Evolutionary conservation across 352 stramenopile species (phyloP).

Genomic region (Pythium grandisporangium): DNA sequence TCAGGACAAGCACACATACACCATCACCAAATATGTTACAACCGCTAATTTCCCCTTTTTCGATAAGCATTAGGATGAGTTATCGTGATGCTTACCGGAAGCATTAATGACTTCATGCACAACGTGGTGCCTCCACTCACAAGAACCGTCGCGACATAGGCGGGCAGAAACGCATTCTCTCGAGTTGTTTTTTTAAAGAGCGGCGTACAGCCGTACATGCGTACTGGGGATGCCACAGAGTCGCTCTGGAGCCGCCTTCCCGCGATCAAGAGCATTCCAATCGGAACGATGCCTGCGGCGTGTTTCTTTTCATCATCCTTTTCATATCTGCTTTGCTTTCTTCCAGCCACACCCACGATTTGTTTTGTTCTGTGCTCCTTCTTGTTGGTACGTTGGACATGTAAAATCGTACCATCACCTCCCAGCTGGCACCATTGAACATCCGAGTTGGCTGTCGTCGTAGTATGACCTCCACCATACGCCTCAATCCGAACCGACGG

Average conservation of each 20-base stretch:
- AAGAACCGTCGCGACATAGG: constrained; percentile 47
- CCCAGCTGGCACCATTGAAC: constrained; percentile 76
- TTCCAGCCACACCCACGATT: too few relatives aligned
- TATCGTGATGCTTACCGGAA: too few relatives aligned
- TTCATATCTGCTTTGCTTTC: too few relatives aligned
- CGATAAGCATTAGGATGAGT: too few relatives aligned
- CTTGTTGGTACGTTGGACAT: constrained; percentile 9
- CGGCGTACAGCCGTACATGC: constrained; percentile 70
- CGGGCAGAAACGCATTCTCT: constrained; percentile 40
- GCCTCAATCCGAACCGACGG: constrained; percentile 12
- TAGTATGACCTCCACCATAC: constrained; percentile 11
- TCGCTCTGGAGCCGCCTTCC: constrained; percentile 36
- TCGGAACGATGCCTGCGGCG: background rate
- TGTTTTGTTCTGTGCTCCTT: too few relatives aligned
- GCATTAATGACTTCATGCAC: too few relatives aligned
- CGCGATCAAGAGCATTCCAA: constrained; percentile 50
- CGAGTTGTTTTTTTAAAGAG: constrained; percentile 47
- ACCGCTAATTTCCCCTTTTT: too few relatives aligned
- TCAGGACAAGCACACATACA: too few relatives aligned
- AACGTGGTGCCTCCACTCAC: constrained; percentile 55
- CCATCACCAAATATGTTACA: too few relatives aligned
- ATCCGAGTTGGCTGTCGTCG: constrained; percentile 2
- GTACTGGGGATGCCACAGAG: constrained; percentile 42
- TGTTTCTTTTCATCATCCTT: background rate
- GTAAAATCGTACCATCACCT: constrained; percentile 68